phyloP scores from a whole-genome alignment of 768 basidiomycete genomes.

The Boletus coccyginus region DNA sequence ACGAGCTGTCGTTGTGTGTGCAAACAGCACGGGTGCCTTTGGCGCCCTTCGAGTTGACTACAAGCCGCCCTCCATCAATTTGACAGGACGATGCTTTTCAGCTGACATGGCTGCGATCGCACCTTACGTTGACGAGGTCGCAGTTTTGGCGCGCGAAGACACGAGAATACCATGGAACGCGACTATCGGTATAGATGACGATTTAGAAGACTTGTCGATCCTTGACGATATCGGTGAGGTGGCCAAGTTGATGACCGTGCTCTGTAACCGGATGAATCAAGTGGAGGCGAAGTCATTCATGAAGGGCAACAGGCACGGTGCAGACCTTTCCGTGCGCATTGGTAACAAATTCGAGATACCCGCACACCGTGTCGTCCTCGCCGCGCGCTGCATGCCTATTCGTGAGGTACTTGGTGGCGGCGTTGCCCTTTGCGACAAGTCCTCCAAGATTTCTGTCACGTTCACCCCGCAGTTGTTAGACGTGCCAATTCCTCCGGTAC shows the following conservation, averaged over 20 bases:
- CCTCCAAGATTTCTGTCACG: constrained; percentile 32
- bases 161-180: background rate
- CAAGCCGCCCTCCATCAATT: constrained; percentile 49
- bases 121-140: constrained; percentile 45
- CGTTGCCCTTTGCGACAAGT: constrained; percentile 24
- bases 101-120: constrained; percentile 65
- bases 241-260: constrained; percentile 18
- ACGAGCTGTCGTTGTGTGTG: constrained; percentile 79
- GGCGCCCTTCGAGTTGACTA: constrained; percentile 81
- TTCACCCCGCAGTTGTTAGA: constrained; percentile 8
- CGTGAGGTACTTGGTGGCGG: constrained; percentile 39
- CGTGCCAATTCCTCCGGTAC: background rate
- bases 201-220: constrained; percentile 38
- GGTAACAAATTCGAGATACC: constrained; percentile 47
- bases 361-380: constrained; percentile 65
- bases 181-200: constrained; percentile 30
- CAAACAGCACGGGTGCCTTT: constrained; percentile 85
- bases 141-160: background rate
- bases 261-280: constrained; percentile 3
- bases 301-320: constrained; percentile 44
- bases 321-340: constrained; percentile 58
- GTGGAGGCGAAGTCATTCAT: background rate
- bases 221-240: constrained; percentile 35
- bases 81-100: constrained; percentile 54
- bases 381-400: constrained; percentile 52